Conservation (phyloP, 257 asterid genomes). For the Solanum corneliomulleri region DNA sequence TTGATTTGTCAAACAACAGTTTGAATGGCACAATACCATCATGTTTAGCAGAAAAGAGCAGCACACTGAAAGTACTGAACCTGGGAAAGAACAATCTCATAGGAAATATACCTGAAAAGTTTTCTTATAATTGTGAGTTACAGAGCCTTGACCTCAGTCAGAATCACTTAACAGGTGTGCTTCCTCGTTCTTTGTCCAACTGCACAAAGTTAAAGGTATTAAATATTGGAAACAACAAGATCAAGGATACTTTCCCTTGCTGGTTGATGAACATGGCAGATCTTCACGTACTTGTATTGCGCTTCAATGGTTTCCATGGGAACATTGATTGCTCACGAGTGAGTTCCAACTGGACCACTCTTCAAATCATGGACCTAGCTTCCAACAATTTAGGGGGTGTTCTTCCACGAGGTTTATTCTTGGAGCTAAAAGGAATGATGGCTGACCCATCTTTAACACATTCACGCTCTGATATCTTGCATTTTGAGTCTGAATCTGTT, state of each 20-base stretch:
- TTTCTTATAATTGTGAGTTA: conserved; percentile 18
- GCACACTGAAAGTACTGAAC: conserved; percentile 19
- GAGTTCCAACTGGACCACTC: conserved; percentile 37
- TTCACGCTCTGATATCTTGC: conserved; percentile 7
- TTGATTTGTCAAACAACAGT: conserved; percentile 45
- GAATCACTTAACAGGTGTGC: conserved; percentile 24
- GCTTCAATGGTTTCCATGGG: conserved; percentile 45
- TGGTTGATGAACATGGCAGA: conserved; percentile 13
- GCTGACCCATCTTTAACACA: conserved; percentile 1
- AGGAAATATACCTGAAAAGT: conserved; percentile 25
- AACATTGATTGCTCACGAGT: conserved; percentile 7
- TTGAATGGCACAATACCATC: conserved; percentile 32
- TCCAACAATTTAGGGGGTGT: conserved; percentile 39
- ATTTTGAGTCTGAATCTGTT: not conserved
- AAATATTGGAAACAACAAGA: conserved; percentile 27
- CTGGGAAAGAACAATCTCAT: conserved; percentile 33
- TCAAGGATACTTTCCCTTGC: conserved; percentile 16
- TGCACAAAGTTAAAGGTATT: conserved; percentile 25
- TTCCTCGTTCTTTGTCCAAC: conserved; percentile 34
- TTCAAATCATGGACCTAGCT: conserved; percentile 54
- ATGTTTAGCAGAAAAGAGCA: conserved; percentile 15
- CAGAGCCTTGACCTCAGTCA: conserved; percentile 34
- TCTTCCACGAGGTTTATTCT: conserved; percentile 16
- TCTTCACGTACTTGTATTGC: conserved; percentile 43
- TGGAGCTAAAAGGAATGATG: conserved; percentile 35